Conservation (phyloP, 768 basidiomycete genomes). For the Phaeolepiota aurea region DNA sequence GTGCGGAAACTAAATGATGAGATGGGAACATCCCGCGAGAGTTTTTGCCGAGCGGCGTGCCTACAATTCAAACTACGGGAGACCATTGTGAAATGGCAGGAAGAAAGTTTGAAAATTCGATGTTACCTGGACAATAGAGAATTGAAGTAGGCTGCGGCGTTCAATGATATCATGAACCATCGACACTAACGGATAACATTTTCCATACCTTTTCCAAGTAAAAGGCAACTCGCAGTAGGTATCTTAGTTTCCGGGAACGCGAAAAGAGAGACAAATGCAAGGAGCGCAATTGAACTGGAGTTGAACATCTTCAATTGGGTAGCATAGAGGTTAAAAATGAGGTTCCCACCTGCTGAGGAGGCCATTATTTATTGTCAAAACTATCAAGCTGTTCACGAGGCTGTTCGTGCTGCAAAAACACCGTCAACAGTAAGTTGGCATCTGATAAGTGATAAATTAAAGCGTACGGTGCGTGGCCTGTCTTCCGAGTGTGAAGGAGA, state of each 20-base stretch:
- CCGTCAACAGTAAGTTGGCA: neutral
- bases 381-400: constrained; percentile 5
- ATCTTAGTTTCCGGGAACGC: constrained; percentile 3
- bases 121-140: constrained; percentile 7
- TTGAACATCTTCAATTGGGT: neutral
- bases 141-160: constrained; percentile 8
- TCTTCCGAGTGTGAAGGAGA: constrained; percentile 7
- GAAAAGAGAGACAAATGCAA: constrained; percentile 6
- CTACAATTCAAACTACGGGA: constrained; percentile 5
- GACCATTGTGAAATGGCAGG: neutral
- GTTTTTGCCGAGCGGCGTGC: neutral
- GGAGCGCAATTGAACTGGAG: constrained; percentile 7
- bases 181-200: neutral
- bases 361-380: constrained; percentile 9
- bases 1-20: neutral
- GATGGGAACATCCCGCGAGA: neutral
- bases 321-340: neutral
- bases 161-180: neutral
- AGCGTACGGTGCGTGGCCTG: constrained; percentile 6
- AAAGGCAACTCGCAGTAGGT: constrained; percentile 5
- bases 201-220: constrained; percentile 9
- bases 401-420: neutral
- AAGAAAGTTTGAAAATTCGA: no score
- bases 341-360: constrained; percentile 7
- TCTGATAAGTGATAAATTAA: neutral